Base-by-base conservation (phyloP, 768 basidiomycete species). In the Lactarius akahatsu region DNA sequence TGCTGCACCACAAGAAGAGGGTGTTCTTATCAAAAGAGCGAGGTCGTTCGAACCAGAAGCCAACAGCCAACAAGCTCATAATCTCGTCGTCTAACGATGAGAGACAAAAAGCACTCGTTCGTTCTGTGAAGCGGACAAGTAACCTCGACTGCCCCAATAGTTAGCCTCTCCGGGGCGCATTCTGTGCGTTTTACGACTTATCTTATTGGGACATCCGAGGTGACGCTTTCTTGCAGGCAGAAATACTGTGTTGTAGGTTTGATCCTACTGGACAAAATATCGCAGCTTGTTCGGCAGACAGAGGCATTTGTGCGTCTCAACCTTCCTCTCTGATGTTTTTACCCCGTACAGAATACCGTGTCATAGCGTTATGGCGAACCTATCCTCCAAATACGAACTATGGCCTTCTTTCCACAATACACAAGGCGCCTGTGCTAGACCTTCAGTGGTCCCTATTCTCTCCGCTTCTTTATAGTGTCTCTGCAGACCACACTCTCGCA, bases 301-400 rank as follows among this genome's bases (percentile, higher is more conserved):
- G 92, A 72, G 88, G 88, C 69, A 88, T 98, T 69, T 96, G 95
- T 93, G 72, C 76, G 93, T 86, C 5, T 36, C 23, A 58, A n/a
- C 23, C 16, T 2, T 15, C 10, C 47, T 63, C 30, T 59, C 34
- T 67, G 63, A 26, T 66, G 15, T 58, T 60, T 52, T 30, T 61
- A 52, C 15, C 52, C 62, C 32, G 43, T n/a, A 56, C 15, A 10
- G 23, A 54, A 56, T 36, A 6, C 38, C 7, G 9, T 20, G 38
- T 57, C 58, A 55, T 64, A 94, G 92, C 94, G 0, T 76, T 96
- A 57, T 97, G 95, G 95, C 81, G 89, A 70, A 96, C 94, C 1
- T 97, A 96, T 65, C 79, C 93, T 18, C 94, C 95, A 8, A 95
- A 96, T 72, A 91, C 85, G 28, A 98, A 98, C 82, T 98, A 96